Base-by-base conservation (phyloP, 768 basidiomycete genomes). In the Macrolepiota fuliginosa region DNA sequence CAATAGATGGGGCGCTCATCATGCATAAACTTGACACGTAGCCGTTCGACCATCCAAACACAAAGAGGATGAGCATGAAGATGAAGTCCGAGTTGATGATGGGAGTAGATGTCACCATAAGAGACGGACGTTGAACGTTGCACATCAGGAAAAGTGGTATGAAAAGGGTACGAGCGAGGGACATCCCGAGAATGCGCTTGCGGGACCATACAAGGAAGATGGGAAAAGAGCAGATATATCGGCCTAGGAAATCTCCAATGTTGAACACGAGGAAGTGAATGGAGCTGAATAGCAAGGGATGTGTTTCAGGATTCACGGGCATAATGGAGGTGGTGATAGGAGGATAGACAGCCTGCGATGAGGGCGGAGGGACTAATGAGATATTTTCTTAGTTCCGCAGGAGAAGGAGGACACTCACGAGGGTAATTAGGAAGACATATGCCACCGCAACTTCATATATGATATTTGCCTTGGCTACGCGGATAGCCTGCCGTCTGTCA, bases 61-160 rank as follows among this genome's bases (percentile, higher is more conserved):
- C 59, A 54, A 91, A 75, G 11, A 96, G 74, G 56, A 95, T 82
- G 25, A 84, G 35, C 84, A 96, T 86, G 77, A 86, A 96, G 11
- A 88, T 52, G 39, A 83, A 53, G 69, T 96, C 94, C 1, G 92
- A 94, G 73, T 77, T 87, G 77, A 96, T 87, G 63, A 89, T 65
- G 2, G 87, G 82, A 6, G 69, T 59, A 9, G 75, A 66, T 7
- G 71, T 68, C 4, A 71, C 61, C 32, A 68, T 60, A 1, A 74
- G 65, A 42, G 68, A 65, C 32, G 78, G 76, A 47, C 80, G 83
- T 64, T 87, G 84, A 45, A 96, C 74, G 69, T 97, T 97, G 80
- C 94, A 96, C 74, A 89, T 79, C n/a, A 96, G 80, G 73, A 96
- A 89, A 45, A 95, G 68, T 32, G 93, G 93, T 52, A 97, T 84